These are phyloP conservation scores for Ophiostoma ips DNA, from an alignment of 2,329 filamentous ascomycete genomes.

Conservation along the genomic window DNA sequence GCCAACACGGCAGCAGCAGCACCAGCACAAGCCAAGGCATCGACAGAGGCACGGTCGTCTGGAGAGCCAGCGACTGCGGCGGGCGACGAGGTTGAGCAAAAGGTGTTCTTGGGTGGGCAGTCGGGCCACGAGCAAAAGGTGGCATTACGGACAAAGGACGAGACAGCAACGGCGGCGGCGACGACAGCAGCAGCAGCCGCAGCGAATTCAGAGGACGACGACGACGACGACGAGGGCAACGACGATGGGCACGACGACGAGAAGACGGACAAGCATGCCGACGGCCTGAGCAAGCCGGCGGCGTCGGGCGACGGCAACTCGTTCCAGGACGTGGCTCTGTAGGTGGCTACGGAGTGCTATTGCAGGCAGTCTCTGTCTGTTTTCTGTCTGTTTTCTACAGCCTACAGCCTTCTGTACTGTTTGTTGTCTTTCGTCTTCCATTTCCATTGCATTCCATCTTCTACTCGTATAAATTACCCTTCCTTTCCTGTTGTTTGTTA, in stretches of 20 bases:
- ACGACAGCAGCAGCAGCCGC: slow-evolving; percentile 8
- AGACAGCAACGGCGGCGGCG: slow-evolving; percentile 11
- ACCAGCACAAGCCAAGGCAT: neutral
- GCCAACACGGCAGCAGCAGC: slow-evolving; percentile 3
- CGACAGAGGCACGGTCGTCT: slow-evolving; percentile 6
- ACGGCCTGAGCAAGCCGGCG: slow-evolving; percentile 16
- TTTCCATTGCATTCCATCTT: no score
- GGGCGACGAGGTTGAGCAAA: slow-evolving; percentile 33
- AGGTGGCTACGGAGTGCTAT: no score
- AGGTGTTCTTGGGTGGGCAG: slow-evolving; percentile 40
- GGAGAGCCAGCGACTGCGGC: slow-evolving; percentile 5
- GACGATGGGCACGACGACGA: slow-evolving; percentile 15
- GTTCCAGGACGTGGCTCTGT: slow-evolving; percentile 52
- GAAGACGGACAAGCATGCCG: slow-evolving; percentile 18
- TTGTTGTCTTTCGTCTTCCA: neutral
- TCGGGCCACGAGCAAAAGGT: slow-evolving; percentile 34
- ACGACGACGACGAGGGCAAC: slow-evolving; percentile 2
- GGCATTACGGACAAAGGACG: slow-evolving; percentile 29
- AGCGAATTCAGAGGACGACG: slow-evolving; percentile 7
- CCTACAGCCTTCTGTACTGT: no score
- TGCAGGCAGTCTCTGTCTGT: neutral
- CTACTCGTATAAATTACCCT: no score
- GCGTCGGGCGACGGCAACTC: slow-evolving; percentile 40
- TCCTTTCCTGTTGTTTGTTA: no score
- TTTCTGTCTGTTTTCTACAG: neutral